Percentiles rank a stretch among this genome's conserved stretches.
Evolutionary conservation across 2,329 filamentous ascomycete species (phyloP).

Genomic region (Fusarium acutatum): DNA sequence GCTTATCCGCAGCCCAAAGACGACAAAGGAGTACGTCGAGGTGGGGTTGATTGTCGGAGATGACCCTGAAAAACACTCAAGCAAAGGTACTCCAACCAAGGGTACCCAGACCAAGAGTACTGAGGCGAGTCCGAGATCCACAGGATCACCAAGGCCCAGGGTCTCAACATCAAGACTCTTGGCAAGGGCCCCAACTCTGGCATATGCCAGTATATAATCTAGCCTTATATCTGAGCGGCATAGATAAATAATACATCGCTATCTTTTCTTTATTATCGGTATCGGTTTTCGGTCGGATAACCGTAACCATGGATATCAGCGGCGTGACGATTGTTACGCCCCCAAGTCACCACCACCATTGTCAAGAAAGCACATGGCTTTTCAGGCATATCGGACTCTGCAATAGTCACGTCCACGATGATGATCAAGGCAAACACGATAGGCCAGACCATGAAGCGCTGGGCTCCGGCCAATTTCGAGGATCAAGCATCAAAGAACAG

Average conservation of each 20-base stretch:
- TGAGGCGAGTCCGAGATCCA: background rate
- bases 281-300: background rate
- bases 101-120: background rate
- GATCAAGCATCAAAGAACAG: no score
- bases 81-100: background rate
- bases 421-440: no score
- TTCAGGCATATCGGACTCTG: no score
- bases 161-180: background rate
- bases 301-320: background rate
- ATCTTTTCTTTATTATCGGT: background rate
- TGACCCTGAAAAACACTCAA: background rate
- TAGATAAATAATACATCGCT: accelerated
- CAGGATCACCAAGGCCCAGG: background rate
- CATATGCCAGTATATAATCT: accelerated
- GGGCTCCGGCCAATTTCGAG: no score
- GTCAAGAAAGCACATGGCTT: background rate
- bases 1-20: background rate
- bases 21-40: background rate
- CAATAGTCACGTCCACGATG: no score
- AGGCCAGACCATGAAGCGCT: no score
- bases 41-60: background rate
- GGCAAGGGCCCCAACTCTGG: background rate
- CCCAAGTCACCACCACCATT: background rate
- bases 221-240: background rate
- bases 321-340: background rate